Evolutionary conservation across 2,329 filamentous ascomycete genomes (phyloP).

Genomic region (Drechslerella coelobrocha): DNA sequence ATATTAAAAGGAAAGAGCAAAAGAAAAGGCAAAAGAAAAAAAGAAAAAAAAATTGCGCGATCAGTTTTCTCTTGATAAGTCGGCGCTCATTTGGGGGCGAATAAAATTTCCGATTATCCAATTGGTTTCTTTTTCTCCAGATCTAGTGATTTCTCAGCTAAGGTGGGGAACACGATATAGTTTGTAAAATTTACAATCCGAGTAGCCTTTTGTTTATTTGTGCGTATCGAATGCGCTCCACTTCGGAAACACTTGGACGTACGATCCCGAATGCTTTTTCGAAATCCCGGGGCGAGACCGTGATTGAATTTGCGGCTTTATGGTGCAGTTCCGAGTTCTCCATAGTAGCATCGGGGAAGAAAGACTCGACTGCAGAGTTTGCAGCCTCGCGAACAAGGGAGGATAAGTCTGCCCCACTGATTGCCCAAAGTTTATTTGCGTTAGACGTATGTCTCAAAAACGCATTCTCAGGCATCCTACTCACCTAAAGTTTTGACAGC

Average conservation of each 20-base stretch:
- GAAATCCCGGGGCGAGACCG: conserved; percentile 58
- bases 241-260: conserved; percentile 57
- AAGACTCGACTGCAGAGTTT: conserved; percentile 51
- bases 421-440: conserved; percentile 25
- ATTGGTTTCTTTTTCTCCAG: too few relatives aligned
- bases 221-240: conserved; percentile 47
- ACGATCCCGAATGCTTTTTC: conserved; percentile 59
- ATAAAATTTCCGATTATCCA: too few relatives aligned
- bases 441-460: neutral
- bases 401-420: conserved; percentile 67
- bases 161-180: too few relatives aligned
- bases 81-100: conserved; percentile 24
- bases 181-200: conserved; percentile 14
- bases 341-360: conserved; percentile 30
- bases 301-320: conserved; percentile 12
- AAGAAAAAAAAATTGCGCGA: conserved; percentile 37
- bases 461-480: neutral
- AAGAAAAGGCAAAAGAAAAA: too few relatives aligned
- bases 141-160: too few relatives aligned
- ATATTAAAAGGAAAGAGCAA: too few relatives aligned
- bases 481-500: conserved; percentile 76
- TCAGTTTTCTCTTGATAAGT: conserved; percentile 13
- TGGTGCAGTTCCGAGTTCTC: neutral
- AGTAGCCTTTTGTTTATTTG: conserved; percentile 42
- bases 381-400: conserved; percentile 67